A percentile compares a stretch with the other conserved stretches of the same genome.
Conservation (phyloP, 1,284 basidiomycete genomes). For the Melampsora americana region DNA sequence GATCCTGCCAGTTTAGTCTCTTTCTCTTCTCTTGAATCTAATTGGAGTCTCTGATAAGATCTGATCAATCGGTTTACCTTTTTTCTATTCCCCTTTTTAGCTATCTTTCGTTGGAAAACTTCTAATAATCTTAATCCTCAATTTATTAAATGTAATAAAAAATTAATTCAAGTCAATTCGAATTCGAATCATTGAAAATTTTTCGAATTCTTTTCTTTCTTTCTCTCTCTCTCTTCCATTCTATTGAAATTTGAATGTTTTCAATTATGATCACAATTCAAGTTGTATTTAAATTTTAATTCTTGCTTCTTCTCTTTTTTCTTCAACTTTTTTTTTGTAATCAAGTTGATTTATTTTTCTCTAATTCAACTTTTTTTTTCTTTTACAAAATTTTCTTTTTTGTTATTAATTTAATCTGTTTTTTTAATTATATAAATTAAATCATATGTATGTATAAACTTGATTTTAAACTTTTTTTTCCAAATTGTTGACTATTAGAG, state of each 20-base stretch:
- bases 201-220: background rate
- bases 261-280: background rate
- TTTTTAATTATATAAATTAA: background rate
- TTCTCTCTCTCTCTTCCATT: too few relatives aligned
- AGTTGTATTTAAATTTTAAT: background rate
- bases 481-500: too few relatives aligned
- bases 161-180: background rate
- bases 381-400: background rate
- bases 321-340: background rate
- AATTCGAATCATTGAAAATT: background rate
- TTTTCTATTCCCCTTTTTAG: background rate
- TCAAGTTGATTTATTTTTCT: background rate
- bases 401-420: background rate
- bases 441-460: too few relatives aligned
- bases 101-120: background rate
- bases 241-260: background rate
- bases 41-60: background rate
- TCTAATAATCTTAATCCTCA: background rate
- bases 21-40: background rate
- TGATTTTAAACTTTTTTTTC: too few relatives aligned
- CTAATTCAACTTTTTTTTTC: background rate
- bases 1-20: conserved; percentile 36
- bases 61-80: background rate
- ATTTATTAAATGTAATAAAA: conserved; percentile 7
- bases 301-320: background rate